Evolutionary conservation across 2,329 filamentous ascomycete species (phyloP), one percentile per base, ranked within the genome.

Genomic region (Reticulascus tulasneorum): DNA sequence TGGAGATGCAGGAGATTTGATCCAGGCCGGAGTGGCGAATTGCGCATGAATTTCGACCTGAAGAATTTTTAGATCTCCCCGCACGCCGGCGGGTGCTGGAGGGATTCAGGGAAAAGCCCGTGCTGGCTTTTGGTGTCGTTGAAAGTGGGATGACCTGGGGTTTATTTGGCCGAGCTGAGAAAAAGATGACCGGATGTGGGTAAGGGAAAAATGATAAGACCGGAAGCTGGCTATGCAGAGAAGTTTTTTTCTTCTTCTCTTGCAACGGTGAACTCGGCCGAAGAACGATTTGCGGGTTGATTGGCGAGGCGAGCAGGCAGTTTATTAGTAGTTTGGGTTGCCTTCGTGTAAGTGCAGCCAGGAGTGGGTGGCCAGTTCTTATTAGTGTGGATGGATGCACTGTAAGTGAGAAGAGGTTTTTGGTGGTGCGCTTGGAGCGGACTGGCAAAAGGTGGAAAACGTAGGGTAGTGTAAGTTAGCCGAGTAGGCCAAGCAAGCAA

Each of bases 41-140:
- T 20, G 28, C 8, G n/a, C 18, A 11, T 18, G 16, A 10, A 30
- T 18, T 5, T 21, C 28, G 28, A 20, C n/a, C 13, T 21, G 28
- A 30, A 30, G 23, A 30, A 21, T 21, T 30, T 30, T 30, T 21
- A 20, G 10, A 12, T n/a, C 6, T 30, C 13, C 28, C 15, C 28
- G 15, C 18, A 20, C 16, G 28, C 23, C 23, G 28, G n/a, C 12
- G 23, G 15, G 16, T 30, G 28, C 28, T 30, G 28, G 18, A 30
- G 28, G 28, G 28, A 30, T 18, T 18, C 15, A 30, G 20, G 26
- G 30, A 34, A 38, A 38, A 35, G 37, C 26, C 23, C 35, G 23
- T 18, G 34, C 28, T 32, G 38, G 24, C 24, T 46, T 40, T 35
- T 44, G 43, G 35, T 27, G 32, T 35, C 28, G 32, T 43, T 35